These are phyloP conservation scores for Pleurotus eryngii DNA, from an alignment of 768 basidiomycete species.

Conservation along the genomic window DNA sequence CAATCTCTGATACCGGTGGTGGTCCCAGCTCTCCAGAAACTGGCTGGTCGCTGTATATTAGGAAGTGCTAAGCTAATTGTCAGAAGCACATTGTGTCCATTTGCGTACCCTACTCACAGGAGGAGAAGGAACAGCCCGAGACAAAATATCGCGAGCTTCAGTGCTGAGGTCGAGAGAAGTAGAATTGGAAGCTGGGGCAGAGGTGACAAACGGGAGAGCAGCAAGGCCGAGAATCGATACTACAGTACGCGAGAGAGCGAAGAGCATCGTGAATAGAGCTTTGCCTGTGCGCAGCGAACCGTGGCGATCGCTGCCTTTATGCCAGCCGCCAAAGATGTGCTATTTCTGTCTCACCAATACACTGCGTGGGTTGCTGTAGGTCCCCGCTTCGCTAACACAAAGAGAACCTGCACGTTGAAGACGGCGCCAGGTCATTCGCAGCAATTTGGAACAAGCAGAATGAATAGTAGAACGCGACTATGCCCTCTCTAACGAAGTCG, in stretches of 20 bases:
- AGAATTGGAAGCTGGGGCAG: neutral
- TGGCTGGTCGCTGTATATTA: conserved; percentile 39
- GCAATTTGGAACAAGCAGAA: too few relatives aligned
- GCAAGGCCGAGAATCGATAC: neutral
- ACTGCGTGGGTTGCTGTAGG: too few relatives aligned
- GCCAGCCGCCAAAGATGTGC: too few relatives aligned
- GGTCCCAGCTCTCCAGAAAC: conserved; percentile 44
- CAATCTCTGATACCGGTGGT: conserved; percentile 41
- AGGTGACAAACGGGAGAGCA: neutral
- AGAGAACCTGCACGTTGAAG: too few relatives aligned
- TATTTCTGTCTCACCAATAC: too few relatives aligned
- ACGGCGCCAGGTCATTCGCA: too few relatives aligned
- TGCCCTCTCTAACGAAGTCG: too few relatives aligned
- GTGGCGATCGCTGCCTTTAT: too few relatives aligned
- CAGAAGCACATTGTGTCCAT: neutral
- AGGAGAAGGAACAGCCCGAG: conserved; percentile 37
- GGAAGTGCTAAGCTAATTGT: conserved; percentile 31
- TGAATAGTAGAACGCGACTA: too few relatives aligned
- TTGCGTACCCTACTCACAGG: conserved; percentile 22
- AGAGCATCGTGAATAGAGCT: neutral
- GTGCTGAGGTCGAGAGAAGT: neutral
- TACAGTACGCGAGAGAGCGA: neutral
- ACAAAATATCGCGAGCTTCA: conserved; percentile 24
- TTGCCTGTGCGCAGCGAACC: too few relatives aligned
- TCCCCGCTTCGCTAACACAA: too few relatives aligned